Evolutionary conservation across 2,329 filamentous ascomycete species (phyloP).

Genomic region (Verticillium tricorpus): DNA sequence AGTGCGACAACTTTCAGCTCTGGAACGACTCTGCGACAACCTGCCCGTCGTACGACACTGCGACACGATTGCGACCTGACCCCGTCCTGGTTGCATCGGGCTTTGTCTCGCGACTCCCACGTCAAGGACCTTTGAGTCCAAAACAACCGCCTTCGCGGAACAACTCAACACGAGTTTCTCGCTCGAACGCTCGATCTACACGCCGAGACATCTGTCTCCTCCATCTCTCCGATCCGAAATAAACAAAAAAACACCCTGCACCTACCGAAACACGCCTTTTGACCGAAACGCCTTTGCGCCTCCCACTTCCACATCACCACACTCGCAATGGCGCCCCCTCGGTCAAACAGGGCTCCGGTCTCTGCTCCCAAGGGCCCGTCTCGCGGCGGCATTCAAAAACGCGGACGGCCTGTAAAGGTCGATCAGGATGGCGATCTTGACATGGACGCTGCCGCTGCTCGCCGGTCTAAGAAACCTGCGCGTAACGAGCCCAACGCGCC

Average conservation of each 20-base stretch:
- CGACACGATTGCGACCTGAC: background rate
- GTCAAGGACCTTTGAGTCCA: background rate
- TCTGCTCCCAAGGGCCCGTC: conserved; percentile 10
- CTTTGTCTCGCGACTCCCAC: background rate
- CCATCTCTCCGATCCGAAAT: too few species aligned
- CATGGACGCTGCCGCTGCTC: conserved; percentile 39
- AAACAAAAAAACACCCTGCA: background rate
- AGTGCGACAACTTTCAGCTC: background rate
- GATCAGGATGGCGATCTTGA: conserved; percentile 58
- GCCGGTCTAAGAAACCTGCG: conserved; percentile 27
- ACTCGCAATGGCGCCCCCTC: conserved; percentile 21
- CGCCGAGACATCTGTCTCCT: background rate
- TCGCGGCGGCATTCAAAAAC: conserved; percentile 49
- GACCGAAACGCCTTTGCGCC: conserved; percentile 13
- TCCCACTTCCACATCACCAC: conserved; percentile 5
- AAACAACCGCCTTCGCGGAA: background rate
- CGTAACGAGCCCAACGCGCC: conserved; percentile 20
- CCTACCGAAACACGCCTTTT: background rate
- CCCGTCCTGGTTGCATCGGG: background rate
- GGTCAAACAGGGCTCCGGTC: conserved; percentile 10
- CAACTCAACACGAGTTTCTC: background rate
- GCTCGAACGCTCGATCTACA: background rate
- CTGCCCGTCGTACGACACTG: background rate
- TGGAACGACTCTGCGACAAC: background rate
- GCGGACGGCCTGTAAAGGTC: conserved; percentile 26